phyloP scores from a whole-genome alignment of 164 flowering plant species.

The Magnolia kwangsiensis region DNA sequence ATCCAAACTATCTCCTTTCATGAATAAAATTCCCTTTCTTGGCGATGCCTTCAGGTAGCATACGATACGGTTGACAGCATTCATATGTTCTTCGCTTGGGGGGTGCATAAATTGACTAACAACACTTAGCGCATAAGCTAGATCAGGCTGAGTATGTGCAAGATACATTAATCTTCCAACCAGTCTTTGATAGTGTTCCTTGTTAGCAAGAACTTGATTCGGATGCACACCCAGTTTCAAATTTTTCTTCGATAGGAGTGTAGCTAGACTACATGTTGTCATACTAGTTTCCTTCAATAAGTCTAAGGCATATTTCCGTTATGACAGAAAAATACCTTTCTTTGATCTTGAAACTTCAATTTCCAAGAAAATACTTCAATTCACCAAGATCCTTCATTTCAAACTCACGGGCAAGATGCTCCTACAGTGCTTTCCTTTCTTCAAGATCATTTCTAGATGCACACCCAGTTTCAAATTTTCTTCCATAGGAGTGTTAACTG shows the following conservation, averaged over 20 bases:
- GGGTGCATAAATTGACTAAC: constrained; percentile 2
- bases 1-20: constrained; percentile 6
- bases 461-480: no score
- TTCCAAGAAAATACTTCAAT: background rate
- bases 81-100: background rate
- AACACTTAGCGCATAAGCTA: constrained; percentile 1
- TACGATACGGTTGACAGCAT: background rate
- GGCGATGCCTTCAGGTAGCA: background rate
- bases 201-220: constrained; percentile 7
- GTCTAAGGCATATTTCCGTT: background rate
- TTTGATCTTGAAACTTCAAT: constrained; percentile 1
- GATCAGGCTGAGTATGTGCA: constrained; percentile 3
- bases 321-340: constrained; percentile 2
- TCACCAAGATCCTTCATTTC: no score
- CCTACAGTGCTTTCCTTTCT: no score
- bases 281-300: constrained; percentile 1
- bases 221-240: background rate
- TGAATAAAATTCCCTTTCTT: constrained; percentile 6
- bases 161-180: constrained; percentile 6
- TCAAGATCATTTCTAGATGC: no score
- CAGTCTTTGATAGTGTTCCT: background rate
- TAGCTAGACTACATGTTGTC: background rate
- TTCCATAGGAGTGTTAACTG: no score
- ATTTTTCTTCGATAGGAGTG: background rate
- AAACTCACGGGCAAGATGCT: no score